Percentiles rank a stretch among this genome's conserved stretches.
Evolutionary conservation across 108 stramenopile genomes (phyloP).

Genomic region (Fragilariopsis cylindrus): DNA sequence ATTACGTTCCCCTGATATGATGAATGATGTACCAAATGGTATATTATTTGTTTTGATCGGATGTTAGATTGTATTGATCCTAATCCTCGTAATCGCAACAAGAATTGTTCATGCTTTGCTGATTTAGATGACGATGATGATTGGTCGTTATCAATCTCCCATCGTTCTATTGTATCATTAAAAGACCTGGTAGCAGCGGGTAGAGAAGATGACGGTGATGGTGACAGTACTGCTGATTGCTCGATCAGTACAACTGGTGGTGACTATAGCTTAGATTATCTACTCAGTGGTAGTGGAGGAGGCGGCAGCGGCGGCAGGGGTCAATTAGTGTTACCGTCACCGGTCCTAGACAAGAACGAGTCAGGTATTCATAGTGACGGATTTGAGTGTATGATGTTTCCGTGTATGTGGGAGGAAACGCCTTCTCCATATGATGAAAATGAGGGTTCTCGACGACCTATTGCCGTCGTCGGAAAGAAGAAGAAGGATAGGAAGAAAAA

Average conservation of each 20-base stretch:
- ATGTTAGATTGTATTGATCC: conserved; percentile 21
- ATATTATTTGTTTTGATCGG: conserved; percentile 13
- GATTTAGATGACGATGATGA: conserved; percentile 4
- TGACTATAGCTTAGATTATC: neutral
- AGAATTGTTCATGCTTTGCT: neutral
- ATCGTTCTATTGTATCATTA: neutral
- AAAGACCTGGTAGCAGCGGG: neutral
- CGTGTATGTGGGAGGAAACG: neutral
- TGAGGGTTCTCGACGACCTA: neutral
- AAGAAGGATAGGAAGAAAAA: too few species aligned
- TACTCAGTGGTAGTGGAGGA: too few species aligned
- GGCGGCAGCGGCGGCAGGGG: too few species aligned
- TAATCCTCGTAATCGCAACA: neutral
- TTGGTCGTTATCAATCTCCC: neutral
- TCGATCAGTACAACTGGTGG: neutral
- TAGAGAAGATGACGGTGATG: neutral
- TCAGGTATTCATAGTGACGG: too few species aligned
- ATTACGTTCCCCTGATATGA: neutral
- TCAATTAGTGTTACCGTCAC: too few species aligned
- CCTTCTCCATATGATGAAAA: neutral
- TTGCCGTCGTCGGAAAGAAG: too few species aligned
- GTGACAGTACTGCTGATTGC: neutral
- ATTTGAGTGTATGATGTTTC: too few species aligned
- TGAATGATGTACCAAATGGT: conserved; percentile 5
- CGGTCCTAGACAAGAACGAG: too few species aligned